Conservation (phyloP, 306 rosid genomes). For the Dicorynia guianensis region DNA sequence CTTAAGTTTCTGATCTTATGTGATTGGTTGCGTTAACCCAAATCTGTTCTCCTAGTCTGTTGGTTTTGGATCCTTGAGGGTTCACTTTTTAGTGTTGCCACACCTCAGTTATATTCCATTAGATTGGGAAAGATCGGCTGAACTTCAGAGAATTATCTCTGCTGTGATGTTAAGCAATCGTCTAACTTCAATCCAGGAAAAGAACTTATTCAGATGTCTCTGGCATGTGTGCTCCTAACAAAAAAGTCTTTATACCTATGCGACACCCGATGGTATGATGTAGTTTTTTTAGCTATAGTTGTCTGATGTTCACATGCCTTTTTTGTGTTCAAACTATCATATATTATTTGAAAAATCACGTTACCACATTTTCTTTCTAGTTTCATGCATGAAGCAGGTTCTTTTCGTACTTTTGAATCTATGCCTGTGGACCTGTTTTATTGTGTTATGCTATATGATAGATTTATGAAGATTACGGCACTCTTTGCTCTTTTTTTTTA, state of each 20-base stretch:
- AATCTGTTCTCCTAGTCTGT: conserved; percentile 24
- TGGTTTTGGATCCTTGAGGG: background rate
- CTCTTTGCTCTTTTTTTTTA: no score
- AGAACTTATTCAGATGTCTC: conserved; percentile 27
- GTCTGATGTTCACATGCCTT: background rate
- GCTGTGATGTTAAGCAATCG: conserved; percentile 12
- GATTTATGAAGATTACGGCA: no score
- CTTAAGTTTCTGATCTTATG: background rate
- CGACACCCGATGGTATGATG: background rate
- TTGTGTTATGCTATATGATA: no score
- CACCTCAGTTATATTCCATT: background rate
- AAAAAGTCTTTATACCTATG: conserved; percentile 2
- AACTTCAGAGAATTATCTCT: conserved; percentile 26
- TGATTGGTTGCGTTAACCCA: conserved; percentile 2
- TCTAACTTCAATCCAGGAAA: conserved; percentile 14
- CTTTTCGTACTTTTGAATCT: no score
- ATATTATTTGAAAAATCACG: no score
- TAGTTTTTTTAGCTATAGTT: background rate
- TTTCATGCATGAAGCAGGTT: background rate
- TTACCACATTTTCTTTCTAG: background rate
- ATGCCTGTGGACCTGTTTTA: no score
- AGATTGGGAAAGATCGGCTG: background rate
- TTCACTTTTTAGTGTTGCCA: conserved; percentile 10
- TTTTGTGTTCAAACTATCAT: background rate
- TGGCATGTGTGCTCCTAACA: background rate